Base-by-base conservation (phyloP, 805 yeast genomes). In the Lachancea thermotolerans region DNA sequence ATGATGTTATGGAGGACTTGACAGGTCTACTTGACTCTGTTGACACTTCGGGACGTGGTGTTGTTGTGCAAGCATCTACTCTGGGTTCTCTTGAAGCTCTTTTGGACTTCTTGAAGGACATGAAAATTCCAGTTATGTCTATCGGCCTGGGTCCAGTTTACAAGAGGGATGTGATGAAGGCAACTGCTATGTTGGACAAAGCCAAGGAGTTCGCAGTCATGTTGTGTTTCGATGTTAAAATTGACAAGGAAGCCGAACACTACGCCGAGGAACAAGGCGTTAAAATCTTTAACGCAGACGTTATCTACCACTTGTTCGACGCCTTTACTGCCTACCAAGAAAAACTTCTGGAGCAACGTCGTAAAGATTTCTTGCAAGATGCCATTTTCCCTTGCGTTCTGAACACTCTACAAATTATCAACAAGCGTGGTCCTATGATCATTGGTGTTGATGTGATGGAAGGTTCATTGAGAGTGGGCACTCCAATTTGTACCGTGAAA, bases 41-140 rank as follows among this genome's bases (percentile, higher is more conserved):
- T 51, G 99, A 95, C 68, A 81, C 85, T 53, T 77, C 90, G 39
- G 99, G 99, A 60, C 81, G 79, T 64, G 99, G 99, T 79, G 99
- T 93, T 45, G 87, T 89, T 57, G 99, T 93, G 39, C 99, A 93
- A 72, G 97, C 99, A 1, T 89, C 97, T 5, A 93, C 99, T 16
- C 78, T 93, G 62, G 99, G 99, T 76, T 90, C 99, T 36, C 74
- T 93, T 59, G 99, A 93, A 72, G 99, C 99, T 2, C 73, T 93
- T 55, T 77, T 93, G 52, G 98, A 91, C 68, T 93, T 93, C 87
- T 78, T 93, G 66, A 91, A 91, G 70, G 95, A 87, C 60, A 87
- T 90, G 97, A 93, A 93, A 77, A 93, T 93, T 68, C 99, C 99
- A 16, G 99, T 93, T 32, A 89, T 91, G 96, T 85, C 96, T 31